Evolutionary conservation across 1,284 basidiomycete species (phyloP).

Genomic region (Ustilago loliicola): DNA sequence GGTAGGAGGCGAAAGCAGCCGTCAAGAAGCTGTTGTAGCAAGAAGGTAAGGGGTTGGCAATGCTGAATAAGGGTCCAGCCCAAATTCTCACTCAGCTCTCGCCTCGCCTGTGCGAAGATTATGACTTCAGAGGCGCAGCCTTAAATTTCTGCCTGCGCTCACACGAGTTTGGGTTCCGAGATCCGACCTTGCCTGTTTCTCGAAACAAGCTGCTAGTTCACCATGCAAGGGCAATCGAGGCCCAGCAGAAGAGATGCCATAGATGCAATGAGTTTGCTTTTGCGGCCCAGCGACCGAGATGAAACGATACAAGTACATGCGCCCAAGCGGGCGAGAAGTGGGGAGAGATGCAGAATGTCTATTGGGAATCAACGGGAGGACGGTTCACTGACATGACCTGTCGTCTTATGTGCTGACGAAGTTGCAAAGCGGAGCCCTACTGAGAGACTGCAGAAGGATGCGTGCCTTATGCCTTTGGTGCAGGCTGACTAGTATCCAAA

Average conservation of each 20-base stretch:
- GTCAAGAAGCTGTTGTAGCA: neutral
- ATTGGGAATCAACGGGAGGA: neutral
- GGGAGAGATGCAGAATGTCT: neutral
- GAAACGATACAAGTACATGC: constrained; percentile 40
- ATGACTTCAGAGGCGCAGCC: constrained; percentile 4
- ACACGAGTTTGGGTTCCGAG: constrained; percentile 2
- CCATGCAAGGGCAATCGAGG: neutral
- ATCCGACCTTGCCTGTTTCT: constrained; percentile 1
- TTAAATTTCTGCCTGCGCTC: neutral
- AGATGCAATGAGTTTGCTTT: constrained; percentile 1
- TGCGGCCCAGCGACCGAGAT: neutral
- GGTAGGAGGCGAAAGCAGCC: neutral
- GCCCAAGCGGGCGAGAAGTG: neutral
- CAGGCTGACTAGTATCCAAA: constrained; percentile 8
- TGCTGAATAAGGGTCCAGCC: constrained; percentile 23
- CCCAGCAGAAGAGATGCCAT: neutral
- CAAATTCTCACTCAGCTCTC: constrained; percentile 18
- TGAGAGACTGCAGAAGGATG: too few species aligned
- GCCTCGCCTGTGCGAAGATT: neutral
- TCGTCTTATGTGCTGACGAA: too few species aligned
- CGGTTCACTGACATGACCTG: too few species aligned
- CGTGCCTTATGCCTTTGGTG: constrained; percentile 19
- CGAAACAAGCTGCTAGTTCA: neutral
- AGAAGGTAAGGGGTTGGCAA: neutral
- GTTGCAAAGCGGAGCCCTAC: too few species aligned